Percentiles rank a stretch among this genome's conserved stretches.
Conservation (phyloP, 805 yeast genomes). For the Wickerhamiella azymoides region DNA sequence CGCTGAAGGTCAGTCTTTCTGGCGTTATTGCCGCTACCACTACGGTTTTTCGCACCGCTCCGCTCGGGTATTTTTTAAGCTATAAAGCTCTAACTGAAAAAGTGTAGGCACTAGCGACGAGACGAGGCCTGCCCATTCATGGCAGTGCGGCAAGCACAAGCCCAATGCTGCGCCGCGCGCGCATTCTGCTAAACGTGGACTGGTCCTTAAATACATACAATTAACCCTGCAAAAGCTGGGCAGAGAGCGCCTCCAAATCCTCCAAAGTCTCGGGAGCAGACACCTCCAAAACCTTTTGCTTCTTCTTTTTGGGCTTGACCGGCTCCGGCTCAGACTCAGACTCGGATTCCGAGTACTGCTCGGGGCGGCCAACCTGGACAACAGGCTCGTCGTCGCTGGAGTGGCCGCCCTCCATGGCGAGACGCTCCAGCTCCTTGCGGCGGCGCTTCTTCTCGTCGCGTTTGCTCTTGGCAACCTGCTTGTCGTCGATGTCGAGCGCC, state of each 20-base stretch:
- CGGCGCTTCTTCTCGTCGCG: conserved; percentile 77
- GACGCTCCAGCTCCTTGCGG: conserved; percentile 68
- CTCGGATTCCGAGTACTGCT: background rate
- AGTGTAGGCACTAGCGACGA: too few species aligned
- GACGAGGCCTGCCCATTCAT: too few species aligned
- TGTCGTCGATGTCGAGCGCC: conserved; percentile 63
- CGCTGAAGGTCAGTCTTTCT: too few species aligned
- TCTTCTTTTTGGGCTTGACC: conserved; percentile 16
- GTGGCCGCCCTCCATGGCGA: conserved; percentile 24
- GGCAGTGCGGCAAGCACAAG: too few species aligned
- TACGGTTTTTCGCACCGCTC: too few species aligned
- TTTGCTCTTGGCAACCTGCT: conserved; percentile 59
- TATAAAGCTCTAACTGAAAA: too few species aligned
- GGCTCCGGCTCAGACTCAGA: conserved; percentile 17
- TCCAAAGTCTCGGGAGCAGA: conserved; percentile 85
- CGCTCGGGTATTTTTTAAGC: too few species aligned
- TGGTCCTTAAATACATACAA: background rate
- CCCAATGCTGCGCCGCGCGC: too few species aligned
- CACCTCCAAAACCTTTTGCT: conserved; percentile 46
- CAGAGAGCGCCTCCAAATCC: conserved; percentile 63
- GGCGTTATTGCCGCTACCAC: too few species aligned
- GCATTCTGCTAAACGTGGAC: too few species aligned
- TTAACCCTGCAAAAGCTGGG: conserved; percentile 17
- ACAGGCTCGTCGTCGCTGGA: conserved; percentile 23
- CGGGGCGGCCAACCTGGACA: conserved; percentile 3